Percentiles rank a stretch among this genome's conserved stretches.
phyloP scores from a whole-genome alignment of 768 basidiomycete genomes.

The Boletus reticuloceps region DNA sequence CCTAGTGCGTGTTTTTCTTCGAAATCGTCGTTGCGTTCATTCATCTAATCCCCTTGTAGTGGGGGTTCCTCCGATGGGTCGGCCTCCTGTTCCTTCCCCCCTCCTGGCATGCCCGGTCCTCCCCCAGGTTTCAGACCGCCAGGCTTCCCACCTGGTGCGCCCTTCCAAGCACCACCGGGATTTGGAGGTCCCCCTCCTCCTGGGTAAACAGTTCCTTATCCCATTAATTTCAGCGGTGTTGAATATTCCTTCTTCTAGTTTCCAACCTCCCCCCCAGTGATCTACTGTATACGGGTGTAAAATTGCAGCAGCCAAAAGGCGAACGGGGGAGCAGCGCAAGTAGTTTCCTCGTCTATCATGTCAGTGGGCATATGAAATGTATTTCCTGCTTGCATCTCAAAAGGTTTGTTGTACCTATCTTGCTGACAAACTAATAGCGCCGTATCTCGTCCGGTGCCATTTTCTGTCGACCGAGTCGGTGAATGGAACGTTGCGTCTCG shows the following conservation, averaged over 20 bases:
- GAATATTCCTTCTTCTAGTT: conserved; percentile 28
- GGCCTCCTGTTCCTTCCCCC: conserved; percentile 63
- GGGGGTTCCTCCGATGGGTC: conserved; percentile 57
- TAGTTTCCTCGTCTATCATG: conserved; percentile 24
- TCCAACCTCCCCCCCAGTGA: conserved; percentile 49
- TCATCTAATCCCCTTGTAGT: conserved; percentile 36
- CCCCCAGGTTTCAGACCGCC: conserved; percentile 85
- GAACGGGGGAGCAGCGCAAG: conserved; percentile 24
- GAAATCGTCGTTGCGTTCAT: conserved; percentile 15
- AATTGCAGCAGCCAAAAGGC: conserved; percentile 12
- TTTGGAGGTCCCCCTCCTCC: conserved; percentile 83
- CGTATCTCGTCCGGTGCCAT: conserved; percentile 18
- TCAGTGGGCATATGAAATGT: conserved; percentile 24
- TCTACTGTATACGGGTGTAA: conserved; percentile 3
- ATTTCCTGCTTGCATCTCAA: conserved; percentile 18
- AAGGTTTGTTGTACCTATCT: conserved; percentile 29
- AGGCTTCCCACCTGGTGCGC: conserved; percentile 79
- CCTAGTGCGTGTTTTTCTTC: conserved; percentile 52
- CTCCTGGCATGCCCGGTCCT: conserved; percentile 81
- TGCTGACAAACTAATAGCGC: conserved; percentile 25
- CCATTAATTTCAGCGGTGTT: conserved; percentile 4
- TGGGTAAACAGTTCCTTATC: conserved; percentile 51
- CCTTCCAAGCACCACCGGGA: conserved; percentile 78
- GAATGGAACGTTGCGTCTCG: conserved; percentile 19
- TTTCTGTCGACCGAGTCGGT: conserved; percentile 19